phyloP scores from a whole-genome alignment of 805 yeast species.

The Saturnispora sanitii region DNA sequence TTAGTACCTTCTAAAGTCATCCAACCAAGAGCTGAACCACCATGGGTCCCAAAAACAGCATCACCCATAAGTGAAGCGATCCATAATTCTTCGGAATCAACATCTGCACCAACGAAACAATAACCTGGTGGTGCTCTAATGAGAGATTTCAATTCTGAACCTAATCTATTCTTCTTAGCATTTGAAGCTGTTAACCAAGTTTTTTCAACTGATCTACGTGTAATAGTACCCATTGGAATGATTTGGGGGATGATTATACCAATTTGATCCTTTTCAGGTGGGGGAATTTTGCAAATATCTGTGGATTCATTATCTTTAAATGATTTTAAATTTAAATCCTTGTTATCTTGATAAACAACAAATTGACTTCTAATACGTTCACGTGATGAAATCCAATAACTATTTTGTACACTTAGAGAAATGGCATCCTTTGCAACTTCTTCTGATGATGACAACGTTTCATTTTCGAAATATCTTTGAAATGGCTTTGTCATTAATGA shows the following conservation, averaged over 20 bases:
- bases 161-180: slow-evolving; percentile 75
- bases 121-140: slow-evolving; percentile 83
- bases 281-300: slow-evolving; percentile 7
- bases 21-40: slow-evolving; percentile 97
- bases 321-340: neutral
- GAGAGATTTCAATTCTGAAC: slow-evolving; percentile 87
- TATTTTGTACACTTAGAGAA: slow-evolving; percentile 63
- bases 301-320: slow-evolving; percentile 11
- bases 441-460: slow-evolving; percentile 59
- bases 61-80: slow-evolving; percentile 94
- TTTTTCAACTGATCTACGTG: slow-evolving; percentile 92
- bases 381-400: slow-evolving; percentile 91
- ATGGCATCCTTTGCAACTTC: slow-evolving; percentile 70
- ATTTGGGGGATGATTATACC: slow-evolving; percentile 81
- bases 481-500: slow-evolving; percentile 71
- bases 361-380: slow-evolving; percentile 78
- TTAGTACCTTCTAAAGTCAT: slow-evolving; percentile 97
- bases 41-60: slow-evolving; percentile 79
- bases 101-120: slow-evolving; percentile 95
- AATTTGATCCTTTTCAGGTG: slow-evolving; percentile 20
- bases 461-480: slow-evolving; percentile 61
- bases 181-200: slow-evolving; percentile 98
- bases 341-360: slow-evolving; percentile 45
- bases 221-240: slow-evolving; percentile 91
- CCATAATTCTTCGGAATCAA: slow-evolving; percentile 97